Evolutionary conservation across 2,329 filamentous ascomycete genomes (phyloP), one percentile per base, ranked within the genome.

Genomic region (Aspergillus persii): DNA sequence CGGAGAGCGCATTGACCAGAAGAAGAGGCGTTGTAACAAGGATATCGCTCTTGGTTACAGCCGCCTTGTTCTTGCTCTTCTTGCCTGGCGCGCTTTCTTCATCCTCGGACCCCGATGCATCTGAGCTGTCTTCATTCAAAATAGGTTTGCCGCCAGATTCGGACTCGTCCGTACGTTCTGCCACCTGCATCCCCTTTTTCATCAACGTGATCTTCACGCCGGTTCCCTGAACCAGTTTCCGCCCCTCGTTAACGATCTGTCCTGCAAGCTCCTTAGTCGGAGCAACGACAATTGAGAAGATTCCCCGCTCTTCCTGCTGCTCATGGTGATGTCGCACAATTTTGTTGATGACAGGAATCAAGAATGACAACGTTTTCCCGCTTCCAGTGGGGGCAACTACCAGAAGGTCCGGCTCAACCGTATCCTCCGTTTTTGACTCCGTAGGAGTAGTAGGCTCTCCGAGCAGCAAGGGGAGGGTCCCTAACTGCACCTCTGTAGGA

Each of bases 401-500:
- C 63, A 99, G 76, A 44, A 99, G 86, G 78, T 99, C 89, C 4
- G 94, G 80, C 11, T 80, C 78, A 26, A 66, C 58, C 57, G 58
- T 62, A 2, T 67, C 75, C 3, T 61, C 61, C 39, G 59, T 30
- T 23, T 71, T 73, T 11, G 71, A 70, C 23, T 73, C 67, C 48
- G 73, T 69, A n/a, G 70, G 61, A 31, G 86, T 75, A 0, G 84
- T 59, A 8, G 58, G 60, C 51, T 84, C 57, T 74, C 78, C 61
- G 31, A 98, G 78, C 39, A 98, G 79, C 50, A 98, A 76, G 30
- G 95, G 94, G 63, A 99, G 76, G 68, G 88, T 89, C 3, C 86
- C 93, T 75, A 98, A 85, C 74, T 99, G 95, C 11, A 99, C 93
- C 76, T 98, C 94, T 0, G 95, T 99, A 11, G 95, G 95, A 58